phyloP scores from a whole-genome alignment of 106 monocot genomes.

The Cymbidium sinense region DNA sequence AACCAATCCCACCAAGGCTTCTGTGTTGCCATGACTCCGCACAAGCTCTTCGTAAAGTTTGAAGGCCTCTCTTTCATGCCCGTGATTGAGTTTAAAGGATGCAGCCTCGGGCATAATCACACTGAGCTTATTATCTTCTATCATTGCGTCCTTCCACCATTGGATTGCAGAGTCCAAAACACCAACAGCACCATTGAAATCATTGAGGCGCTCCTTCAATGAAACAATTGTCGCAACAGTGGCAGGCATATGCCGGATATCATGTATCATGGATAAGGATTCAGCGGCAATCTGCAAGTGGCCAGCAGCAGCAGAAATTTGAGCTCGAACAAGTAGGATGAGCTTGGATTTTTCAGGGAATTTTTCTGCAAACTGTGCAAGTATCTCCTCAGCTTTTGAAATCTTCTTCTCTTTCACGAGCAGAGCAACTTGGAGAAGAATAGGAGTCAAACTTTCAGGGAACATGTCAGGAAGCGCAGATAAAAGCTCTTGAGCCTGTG shows the following conservation, averaged over 20 bases:
- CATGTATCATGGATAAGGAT: slow-evolving; percentile 60
- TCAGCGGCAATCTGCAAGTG: slow-evolving; percentile 62
- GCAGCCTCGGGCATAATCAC: slow-evolving; percentile 64
- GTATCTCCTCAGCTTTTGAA: slow-evolving; percentile 75
- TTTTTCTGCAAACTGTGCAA: slow-evolving; percentile 47
- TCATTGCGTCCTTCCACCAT: slow-evolving; percentile 87
- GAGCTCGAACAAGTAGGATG: slow-evolving; percentile 76
- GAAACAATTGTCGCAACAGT: slow-evolving; percentile 80
- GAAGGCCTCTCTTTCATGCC: slow-evolving; percentile 46
- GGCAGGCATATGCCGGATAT: slow-evolving; percentile 77
- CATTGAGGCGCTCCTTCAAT: slow-evolving; percentile 45
- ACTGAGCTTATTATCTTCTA: slow-evolving; percentile 54
- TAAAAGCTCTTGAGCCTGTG: slow-evolving; percentile 81
- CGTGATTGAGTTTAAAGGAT: slow-evolving; percentile 54
- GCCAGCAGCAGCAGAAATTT: slow-evolving; percentile 79
- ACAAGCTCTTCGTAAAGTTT: slow-evolving; percentile 48
- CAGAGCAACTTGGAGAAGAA: slow-evolving; percentile 81
- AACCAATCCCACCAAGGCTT: slow-evolving; percentile 53
- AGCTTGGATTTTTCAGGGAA: slow-evolving; percentile 55
- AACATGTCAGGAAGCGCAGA: slow-evolving; percentile 48
- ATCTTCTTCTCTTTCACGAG: slow-evolving; percentile 73
- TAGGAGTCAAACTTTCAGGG: slow-evolving; percentile 49
- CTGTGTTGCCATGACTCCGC: slow-evolving; percentile 18
- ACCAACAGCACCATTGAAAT: slow-evolving; percentile 36
- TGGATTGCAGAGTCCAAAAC: slow-evolving; percentile 62